Conservation (phyloP, 441 rosid genomes). For the Bruguiera hainesii region DNA sequence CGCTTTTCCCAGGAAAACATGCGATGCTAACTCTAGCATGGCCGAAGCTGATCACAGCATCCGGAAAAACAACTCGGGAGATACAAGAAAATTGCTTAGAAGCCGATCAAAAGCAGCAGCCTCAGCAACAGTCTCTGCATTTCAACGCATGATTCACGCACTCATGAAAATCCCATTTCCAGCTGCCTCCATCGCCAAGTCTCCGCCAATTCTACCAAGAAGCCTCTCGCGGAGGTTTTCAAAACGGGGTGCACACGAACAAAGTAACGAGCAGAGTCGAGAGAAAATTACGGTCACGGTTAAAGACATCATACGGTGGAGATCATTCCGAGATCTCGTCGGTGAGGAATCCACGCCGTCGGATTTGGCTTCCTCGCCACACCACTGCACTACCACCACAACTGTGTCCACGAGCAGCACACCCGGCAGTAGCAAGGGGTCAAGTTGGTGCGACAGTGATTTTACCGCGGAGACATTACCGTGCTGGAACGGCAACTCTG, state of each 20-base stretch:
- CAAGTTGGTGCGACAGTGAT: slow-evolving; percentile 89
- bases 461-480: slow-evolving; percentile 60
- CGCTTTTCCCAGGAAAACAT: slow-evolving; percentile 32
- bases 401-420: slow-evolving; percentile 36
- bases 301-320: slow-evolving; percentile 83
- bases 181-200: slow-evolving; percentile 25
- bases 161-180: slow-evolving; percentile 37
- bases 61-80: slow-evolving; percentile 5
- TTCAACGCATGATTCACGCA: slow-evolving; percentile 43
- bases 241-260: slow-evolving; percentile 16
- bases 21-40: slow-evolving; percentile 13
- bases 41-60: slow-evolving; percentile 11
- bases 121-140: slow-evolving; percentile 30
- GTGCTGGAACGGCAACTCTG: slow-evolving; percentile 28
- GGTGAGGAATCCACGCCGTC: slow-evolving; percentile 37
- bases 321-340: slow-evolving; percentile 56
- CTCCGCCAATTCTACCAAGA: slow-evolving; percentile 37
- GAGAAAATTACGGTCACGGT: slow-evolving; percentile 35
- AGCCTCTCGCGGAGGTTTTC: slow-evolving; percentile 50
- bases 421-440: slow-evolving; percentile 41
- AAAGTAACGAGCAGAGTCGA: slow-evolving; percentile 10
- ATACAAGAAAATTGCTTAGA: slow-evolving; percentile 23
- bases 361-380: slow-evolving; percentile 29
- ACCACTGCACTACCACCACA: slow-evolving; percentile 31
- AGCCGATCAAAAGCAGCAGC: slow-evolving; percentile 39